Conservation (phyloP, 2,329 filamentous ascomycete genomes). For the Dothistroma pini region DNA sequence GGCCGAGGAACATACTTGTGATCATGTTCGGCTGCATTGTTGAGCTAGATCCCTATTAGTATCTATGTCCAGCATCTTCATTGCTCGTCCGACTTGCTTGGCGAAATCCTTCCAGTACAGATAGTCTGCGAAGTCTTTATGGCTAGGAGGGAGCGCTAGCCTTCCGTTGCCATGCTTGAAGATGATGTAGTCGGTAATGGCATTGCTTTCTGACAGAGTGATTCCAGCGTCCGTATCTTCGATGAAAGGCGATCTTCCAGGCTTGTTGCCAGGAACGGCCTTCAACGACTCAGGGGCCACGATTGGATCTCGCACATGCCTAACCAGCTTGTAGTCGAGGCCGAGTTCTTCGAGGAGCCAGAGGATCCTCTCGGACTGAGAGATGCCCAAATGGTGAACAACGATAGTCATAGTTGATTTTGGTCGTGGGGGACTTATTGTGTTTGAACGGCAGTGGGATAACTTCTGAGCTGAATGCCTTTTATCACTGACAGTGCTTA, state of each 20-base stretch:
- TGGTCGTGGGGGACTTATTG: neutral
- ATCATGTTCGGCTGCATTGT: constrained; percentile 37
- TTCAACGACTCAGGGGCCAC: constrained; percentile 18
- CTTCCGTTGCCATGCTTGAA: constrained; percentile 49
- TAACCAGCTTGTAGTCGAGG: constrained; percentile 50
- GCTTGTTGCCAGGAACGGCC: constrained; percentile 13
- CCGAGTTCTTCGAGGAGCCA: constrained; percentile 63
- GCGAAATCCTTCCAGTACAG: constrained; percentile 54
- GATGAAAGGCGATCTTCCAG: constrained; percentile 48
- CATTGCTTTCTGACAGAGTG: constrained; percentile 56
- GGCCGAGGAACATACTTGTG: constrained; percentile 25
- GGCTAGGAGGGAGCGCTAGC: constrained; percentile 44
- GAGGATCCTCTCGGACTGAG: constrained; percentile 60
- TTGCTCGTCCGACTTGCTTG: constrained; percentile 21
- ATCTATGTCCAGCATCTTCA: neutral
- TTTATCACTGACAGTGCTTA: no score
- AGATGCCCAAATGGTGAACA: constrained; percentile 39
- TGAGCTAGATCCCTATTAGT: constrained; percentile 26
- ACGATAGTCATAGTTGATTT: constrained; percentile 34
- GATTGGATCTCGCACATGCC: constrained; percentile 45
- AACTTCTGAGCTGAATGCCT: no score
- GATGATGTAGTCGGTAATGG: constrained; percentile 60
- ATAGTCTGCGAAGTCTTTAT: constrained; percentile 55
- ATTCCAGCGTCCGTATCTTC: constrained; percentile 49
- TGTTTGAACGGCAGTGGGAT: neutral